Evolutionary conservation across 352 stramenopile species (phyloP).

Genomic region (Pythium myriotylum): DNA sequence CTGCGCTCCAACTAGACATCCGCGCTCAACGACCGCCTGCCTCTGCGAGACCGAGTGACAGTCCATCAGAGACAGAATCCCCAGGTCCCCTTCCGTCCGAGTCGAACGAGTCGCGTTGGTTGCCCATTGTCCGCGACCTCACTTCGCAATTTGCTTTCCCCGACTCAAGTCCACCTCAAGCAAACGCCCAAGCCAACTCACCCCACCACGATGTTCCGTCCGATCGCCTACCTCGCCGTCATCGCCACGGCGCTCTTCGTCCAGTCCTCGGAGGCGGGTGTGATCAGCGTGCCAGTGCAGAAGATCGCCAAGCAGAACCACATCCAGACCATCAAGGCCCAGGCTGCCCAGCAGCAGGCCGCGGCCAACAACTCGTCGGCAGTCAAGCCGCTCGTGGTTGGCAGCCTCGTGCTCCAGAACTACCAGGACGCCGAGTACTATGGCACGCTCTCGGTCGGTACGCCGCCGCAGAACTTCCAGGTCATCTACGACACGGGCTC

Average conservation of each 20-base stretch:
- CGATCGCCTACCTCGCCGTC: constrained; percentile 1
- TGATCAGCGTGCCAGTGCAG: background rate
- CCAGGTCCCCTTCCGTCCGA: no score
- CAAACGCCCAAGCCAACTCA: background rate
- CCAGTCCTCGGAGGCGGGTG: background rate
- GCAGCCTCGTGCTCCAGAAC: constrained; percentile 80
- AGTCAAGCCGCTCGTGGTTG: constrained; percentile 20
- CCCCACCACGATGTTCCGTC: background rate
- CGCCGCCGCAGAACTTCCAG: constrained; percentile 88
- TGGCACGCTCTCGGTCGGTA: constrained; percentile 88
- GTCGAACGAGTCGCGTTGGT: no score
- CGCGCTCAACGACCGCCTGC: no score
- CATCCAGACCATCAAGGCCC: background rate
- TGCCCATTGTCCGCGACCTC: no score
- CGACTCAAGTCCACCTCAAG: background rate
- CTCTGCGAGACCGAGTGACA: no score
- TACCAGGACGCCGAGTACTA: constrained; percentile 95
- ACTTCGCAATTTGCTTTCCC: constrained; percentile 1
- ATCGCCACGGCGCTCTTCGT: constrained; percentile 1
- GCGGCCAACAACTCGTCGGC: background rate
- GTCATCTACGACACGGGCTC: constrained; percentile 98
- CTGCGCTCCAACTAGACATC: no score
- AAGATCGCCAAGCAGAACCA: constrained; percentile 42
- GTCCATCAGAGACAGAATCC: no score
- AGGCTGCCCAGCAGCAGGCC: background rate